phyloP scores from a whole-genome alignment of 2,329 filamentous ascomycete genomes.

The Huntiella abstrusa region DNA sequence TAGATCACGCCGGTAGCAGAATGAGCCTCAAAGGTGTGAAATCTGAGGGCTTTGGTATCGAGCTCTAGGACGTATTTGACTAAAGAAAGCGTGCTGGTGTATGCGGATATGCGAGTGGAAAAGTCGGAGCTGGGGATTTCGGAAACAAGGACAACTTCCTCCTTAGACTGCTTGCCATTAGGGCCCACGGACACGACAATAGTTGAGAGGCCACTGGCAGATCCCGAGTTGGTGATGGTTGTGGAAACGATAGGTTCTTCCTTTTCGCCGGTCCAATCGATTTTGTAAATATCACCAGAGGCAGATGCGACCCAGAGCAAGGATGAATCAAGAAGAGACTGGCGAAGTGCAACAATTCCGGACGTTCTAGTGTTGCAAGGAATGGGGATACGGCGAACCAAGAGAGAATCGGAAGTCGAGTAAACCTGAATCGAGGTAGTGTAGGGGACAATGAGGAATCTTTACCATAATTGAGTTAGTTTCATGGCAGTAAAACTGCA shows the following conservation, averaged over 20 bases:
- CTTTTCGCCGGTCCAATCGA: conserved; percentile 33
- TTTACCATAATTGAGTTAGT: conserved; percentile 17
- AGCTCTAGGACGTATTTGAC: conserved; percentile 9
- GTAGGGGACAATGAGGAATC: conserved; percentile 58
- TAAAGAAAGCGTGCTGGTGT: conserved; percentile 6
- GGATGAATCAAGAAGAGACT: conserved; percentile 23
- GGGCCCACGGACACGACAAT: conserved; percentile 20
- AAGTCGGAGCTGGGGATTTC: conserved; percentile 15
- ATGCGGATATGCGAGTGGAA: conserved; percentile 8
- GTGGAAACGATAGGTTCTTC: conserved; percentile 12
- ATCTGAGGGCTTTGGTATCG: conserved; percentile 1
- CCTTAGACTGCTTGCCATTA: conserved; percentile 13
- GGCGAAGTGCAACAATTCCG: conserved; percentile 23
- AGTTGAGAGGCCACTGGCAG: conserved; percentile 27
- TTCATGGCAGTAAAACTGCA: neutral
- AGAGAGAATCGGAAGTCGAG: conserved; percentile 60
- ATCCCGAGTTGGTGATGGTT: conserved; percentile 18
- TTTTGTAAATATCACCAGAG: conserved; percentile 35
- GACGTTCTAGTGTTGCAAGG: conserved; percentile 14
- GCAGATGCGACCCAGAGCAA: conserved; percentile 42
- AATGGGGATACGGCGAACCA: conserved; percentile 51
- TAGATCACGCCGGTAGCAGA: conserved; percentile 6
- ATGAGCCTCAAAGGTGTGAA: conserved; percentile 7
- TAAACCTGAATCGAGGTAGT: conserved; percentile 63
- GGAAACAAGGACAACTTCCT: conserved; percentile 30